Evolutionary conservation across 2,329 filamentous ascomycete species (phyloP).

Genomic region (Pseudopyricularia cyperi): DNA sequence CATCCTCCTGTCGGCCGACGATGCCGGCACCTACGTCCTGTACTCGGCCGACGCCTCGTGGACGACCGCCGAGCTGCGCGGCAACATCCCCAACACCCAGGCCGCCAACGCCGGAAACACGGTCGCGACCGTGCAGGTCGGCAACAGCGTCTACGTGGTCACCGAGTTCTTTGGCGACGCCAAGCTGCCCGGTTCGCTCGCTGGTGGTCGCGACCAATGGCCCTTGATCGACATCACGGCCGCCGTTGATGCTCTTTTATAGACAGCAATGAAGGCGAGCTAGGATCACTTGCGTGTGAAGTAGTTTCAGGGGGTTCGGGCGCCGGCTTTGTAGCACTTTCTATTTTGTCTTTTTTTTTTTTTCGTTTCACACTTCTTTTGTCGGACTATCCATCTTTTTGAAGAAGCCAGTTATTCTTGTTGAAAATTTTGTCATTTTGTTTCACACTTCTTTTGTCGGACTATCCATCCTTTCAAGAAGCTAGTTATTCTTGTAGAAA

Average conservation of each 20-base stretch:
- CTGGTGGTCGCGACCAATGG: slow-evolving; percentile 15
- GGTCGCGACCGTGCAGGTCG: slow-evolving; percentile 13
- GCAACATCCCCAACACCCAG: slow-evolving; percentile 15
- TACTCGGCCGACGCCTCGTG: slow-evolving; percentile 20
- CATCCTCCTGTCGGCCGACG: slow-evolving; percentile 17
- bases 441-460: too few species aligned
- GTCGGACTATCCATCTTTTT: too few species aligned
- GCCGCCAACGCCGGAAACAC: slow-evolving; percentile 9
- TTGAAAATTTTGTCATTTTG: too few species aligned
- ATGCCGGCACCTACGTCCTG: slow-evolving; percentile 20
- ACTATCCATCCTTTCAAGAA: too few species aligned
- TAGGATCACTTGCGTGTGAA: too few species aligned
- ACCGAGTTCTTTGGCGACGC: slow-evolving; percentile 13
- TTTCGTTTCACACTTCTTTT: too few species aligned
- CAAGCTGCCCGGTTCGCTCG: slow-evolving; percentile 13
- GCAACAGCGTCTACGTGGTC: slow-evolving; percentile 12
- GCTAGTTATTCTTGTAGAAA: too few species aligned
- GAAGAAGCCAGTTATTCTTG: too few species aligned
- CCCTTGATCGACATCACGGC: slow-evolving; percentile 16
- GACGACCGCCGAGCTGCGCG: slow-evolving; percentile 20
- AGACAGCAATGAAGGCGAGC: too few species aligned
- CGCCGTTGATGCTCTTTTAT: too few species aligned
- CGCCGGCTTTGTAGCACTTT: too few species aligned
- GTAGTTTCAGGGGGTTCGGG: too few species aligned
- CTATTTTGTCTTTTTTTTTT: not conserved